Evolutionary conservation across 495 filamentous ascomycete genomes (phyloP), one percentile per base, ranked within the genome.

Genomic region (Melanomma pulvis-pyrius): DNA sequence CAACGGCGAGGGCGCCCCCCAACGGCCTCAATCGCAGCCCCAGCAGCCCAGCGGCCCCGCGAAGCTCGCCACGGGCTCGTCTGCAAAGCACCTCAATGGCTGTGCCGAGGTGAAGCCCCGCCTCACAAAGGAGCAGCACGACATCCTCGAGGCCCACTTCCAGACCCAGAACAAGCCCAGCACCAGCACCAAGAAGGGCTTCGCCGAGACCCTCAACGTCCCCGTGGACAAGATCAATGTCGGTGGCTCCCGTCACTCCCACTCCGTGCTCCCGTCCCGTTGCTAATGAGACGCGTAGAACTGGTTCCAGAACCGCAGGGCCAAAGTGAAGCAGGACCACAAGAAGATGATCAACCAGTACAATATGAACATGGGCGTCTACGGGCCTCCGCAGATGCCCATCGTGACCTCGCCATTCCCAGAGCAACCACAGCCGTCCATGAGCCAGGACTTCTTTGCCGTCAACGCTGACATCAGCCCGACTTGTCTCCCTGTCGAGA

Each of bases 261-360:
- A 13, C 32, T 13, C 32, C 47, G 21, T 39, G 25, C 46, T 11
- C 34, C 19, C 52, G 49, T 17, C n/a, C 39, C 15, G 2, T 15
- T 8, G 62, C 55, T 71, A 65, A 68, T 47, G 24, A n/a, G 39
- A 52, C 19, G 34, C 24, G 32, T 57, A 79, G 77, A 79, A 79
- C 58, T 79, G 78, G 78, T 79, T 79, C 54, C 78, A 79, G 67
- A 79, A 79, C 68, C 73, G 78, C 12, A 32, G 78, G 47, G 78
- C 78, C 41, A 79, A 79, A 61, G 69, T 75, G 19, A 79, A 79
- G 70, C 78, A 79, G 63, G 78, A 79, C 61, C 47, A 61, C 8
- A 79, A 79, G 66, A 79, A 79, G 48, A 62, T 64, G 60, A 50
- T 69, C 54, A 72, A 69, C 56, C 57, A 66, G 53, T 57, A 41